Base-by-base conservation (phyloP, 2,329 filamentous ascomycete genomes). In the Cercospora sesami region DNA sequence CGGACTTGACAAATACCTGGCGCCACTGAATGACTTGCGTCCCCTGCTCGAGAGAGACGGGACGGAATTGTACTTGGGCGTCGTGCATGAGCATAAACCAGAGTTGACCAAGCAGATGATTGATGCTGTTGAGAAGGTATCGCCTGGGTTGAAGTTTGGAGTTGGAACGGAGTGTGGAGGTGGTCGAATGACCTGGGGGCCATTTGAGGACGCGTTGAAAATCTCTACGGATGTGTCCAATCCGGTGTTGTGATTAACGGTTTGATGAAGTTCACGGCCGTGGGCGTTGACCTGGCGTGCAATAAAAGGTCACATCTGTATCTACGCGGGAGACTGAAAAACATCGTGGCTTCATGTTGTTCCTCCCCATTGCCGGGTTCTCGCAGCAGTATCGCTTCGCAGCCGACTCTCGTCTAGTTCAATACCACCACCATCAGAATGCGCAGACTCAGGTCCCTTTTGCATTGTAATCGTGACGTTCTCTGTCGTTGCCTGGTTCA, bases 111-210 rank as follows among this genome's bases (percentile, higher is more conserved):
- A 69, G 66, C 72, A 77, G 67, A 77, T 80, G 55, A 80, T 83
- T 64, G 72, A 75, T 23, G 75, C 75, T 7, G 81, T 81, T 1
- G 74, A 75, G 36, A 70, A 73, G 31, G 73, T 78, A 6, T 65
- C 77, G 18, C 63, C 71, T 1, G 70, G 63, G 45, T 48, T 68
- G 31, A 68, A 73, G 2, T 83, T 83, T 73, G 81, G 81, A 1
- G 73, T 83, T 14, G 74, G 77, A 14, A 81, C 80, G 0, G 81
- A 83, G 66, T 83, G 80, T 70, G 81, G 82, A 6, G 72, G 78
- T 70, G 80, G 80, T 1, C 72, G 80, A 53, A 79, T 76, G 51
- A 71, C 74, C 16, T 64, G 69, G 42, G 74, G 75, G 36, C 71
- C 79, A 9, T 74, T 80, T 30, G 73, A 72, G 55, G 71, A 71